Percentiles rank a stretch among this genome's conserved stretches.
Conservation (phyloP, 2,329 filamentous ascomycete species). For the Taxawa tesnikishii region DNA sequence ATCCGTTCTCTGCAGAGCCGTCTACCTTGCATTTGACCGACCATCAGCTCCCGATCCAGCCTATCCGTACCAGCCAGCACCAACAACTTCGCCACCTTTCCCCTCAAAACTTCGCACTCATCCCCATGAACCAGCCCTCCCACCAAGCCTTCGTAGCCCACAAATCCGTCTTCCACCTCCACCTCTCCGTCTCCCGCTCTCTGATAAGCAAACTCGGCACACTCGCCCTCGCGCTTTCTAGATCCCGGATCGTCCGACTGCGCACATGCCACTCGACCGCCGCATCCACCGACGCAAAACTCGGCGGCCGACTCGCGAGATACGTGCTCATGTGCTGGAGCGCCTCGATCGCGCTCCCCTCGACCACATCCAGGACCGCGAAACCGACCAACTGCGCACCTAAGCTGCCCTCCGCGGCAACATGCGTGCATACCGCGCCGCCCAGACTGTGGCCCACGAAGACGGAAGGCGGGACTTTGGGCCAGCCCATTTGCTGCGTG, state of each 20-base stretch:
- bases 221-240: slow-evolving; percentile 69
- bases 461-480: slow-evolving; percentile 58
- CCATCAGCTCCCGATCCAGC: slow-evolving; percentile 82
- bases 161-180: slow-evolving; percentile 70
- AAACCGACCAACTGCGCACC: slow-evolving; percentile 66
- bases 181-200: slow-evolving; percentile 9
- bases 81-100: slow-evolving; percentile 71
- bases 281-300: slow-evolving; percentile 64
- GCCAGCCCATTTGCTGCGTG: slow-evolving; percentile 58
- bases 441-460: slow-evolving; percentile 88
- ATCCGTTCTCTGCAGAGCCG: no score
- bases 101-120: slow-evolving; percentile 80
- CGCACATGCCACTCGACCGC: slow-evolving; percentile 92
- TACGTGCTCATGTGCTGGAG: slow-evolving; percentile 91
- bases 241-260: slow-evolving; percentile 75
- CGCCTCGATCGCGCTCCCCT: slow-evolving; percentile 88
- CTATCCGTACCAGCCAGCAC: slow-evolving; percentile 82
- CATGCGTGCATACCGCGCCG: slow-evolving; percentile 77
- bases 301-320: slow-evolving; percentile 64
- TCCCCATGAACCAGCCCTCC: slow-evolving; percentile 83
- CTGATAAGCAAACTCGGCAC: slow-evolving; percentile 64
- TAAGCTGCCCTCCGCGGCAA: slow-evolving; percentile 55
- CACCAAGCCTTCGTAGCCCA: slow-evolving; percentile 78
- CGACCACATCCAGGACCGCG: slow-evolving; percentile 86
- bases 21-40: slow-evolving; percentile 91